Conservation (phyloP, 2,329 filamentous ascomycete genomes). For the Teratosphaeriaceae sp. region DNA sequence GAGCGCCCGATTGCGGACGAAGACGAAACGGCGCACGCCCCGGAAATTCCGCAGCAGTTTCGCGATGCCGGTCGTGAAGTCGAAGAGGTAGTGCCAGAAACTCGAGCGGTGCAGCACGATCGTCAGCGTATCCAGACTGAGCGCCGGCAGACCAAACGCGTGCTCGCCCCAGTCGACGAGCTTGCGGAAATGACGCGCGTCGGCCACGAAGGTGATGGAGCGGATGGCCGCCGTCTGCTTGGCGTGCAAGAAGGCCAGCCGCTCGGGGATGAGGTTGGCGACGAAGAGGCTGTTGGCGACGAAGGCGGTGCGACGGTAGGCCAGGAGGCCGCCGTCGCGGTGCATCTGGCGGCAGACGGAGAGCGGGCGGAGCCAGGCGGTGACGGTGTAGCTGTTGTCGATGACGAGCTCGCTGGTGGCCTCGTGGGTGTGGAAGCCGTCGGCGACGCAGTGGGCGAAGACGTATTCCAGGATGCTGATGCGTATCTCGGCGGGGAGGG, state of each 20-base stretch:
- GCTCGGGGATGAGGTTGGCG: slow-evolving; percentile 19
- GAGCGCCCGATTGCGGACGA: slow-evolving; percentile 30
- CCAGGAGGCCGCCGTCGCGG: slow-evolving; percentile 29
- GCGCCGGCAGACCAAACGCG: slow-evolving; percentile 26
- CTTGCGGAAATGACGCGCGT: slow-evolving; percentile 25
- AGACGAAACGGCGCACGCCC: slow-evolving; percentile 28
- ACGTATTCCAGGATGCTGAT: slow-evolving; percentile 29
- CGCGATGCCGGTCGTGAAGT: slow-evolving; percentile 28
- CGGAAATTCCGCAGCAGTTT: slow-evolving; percentile 28
- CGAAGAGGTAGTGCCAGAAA: slow-evolving; percentile 30
- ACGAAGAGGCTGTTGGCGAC: slow-evolving; percentile 28
- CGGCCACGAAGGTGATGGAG: slow-evolving; percentile 25
- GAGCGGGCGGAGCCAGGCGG: slow-evolving; percentile 26
- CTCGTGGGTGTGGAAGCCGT: slow-evolving; percentile 11
- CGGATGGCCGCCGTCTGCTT: slow-evolving; percentile 28
- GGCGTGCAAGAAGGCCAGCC: slow-evolving; percentile 18
- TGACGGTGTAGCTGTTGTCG: slow-evolving; percentile 25
- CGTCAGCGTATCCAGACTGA: slow-evolving; percentile 29
- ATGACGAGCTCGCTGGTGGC: slow-evolving; percentile 18
- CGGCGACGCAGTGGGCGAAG: slow-evolving; percentile 11
- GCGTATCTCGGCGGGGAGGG: slow-evolving; percentile 32
- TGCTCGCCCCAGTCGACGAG: slow-evolving; percentile 27
- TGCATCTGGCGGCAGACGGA: slow-evolving; percentile 34
- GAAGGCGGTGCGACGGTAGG: slow-evolving; percentile 32
- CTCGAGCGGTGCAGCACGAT: slow-evolving; percentile 27